Evolutionary conservation across 768 basidiomycete genomes (phyloP).

Genomic region (Porphyrellus cyaneotinctus): DNA sequence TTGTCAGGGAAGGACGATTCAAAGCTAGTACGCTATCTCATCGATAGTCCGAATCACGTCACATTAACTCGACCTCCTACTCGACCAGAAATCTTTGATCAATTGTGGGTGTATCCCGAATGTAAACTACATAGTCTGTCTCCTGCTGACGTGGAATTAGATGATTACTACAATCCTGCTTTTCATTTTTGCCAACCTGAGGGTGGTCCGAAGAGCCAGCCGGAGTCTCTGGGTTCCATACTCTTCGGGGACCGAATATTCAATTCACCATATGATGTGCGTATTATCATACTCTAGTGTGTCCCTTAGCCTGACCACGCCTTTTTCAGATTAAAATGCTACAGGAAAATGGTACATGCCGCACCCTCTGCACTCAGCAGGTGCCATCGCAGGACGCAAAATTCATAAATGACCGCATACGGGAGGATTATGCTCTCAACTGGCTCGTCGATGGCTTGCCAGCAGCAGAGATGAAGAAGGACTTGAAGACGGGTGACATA

Average conservation of each 20-base stretch:
- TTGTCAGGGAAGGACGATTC: conserved; percentile 60
- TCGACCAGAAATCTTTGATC: conserved; percentile 77
- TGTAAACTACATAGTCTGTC: neutral
- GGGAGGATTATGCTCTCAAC: conserved; percentile 89
- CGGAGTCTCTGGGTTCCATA: conserved; percentile 88
- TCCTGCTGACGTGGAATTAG: conserved; percentile 35
- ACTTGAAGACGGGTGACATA: conserved; percentile 70
- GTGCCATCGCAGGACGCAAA: conserved; percentile 71
- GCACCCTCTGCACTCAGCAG: conserved; percentile 59
- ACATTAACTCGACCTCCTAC: conserved; percentile 4
- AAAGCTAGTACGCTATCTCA: conserved; percentile 61
- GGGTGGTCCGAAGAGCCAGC: conserved; percentile 66
- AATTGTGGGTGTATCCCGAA: conserved; percentile 52
- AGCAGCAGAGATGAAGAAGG: conserved; percentile 87
- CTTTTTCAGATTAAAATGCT: conserved; percentile 74
- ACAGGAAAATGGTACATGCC: conserved; percentile 69
- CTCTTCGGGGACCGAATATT: conserved; percentile 97
- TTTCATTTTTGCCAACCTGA: conserved; percentile 85
- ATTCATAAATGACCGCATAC: conserved; percentile 89
- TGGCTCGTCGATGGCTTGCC: conserved; percentile 95
- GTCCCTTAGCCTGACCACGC: conserved; percentile 6
- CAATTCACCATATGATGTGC: conserved; percentile 81
- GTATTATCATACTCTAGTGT: conserved; percentile 23
- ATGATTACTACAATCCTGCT: conserved; percentile 88
- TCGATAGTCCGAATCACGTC: neutral